Evolutionary conservation across 176 grass and related monocot species (phyloP), one percentile per base, ranked within the genome.

Genomic region (Elymus sibiricus): DNA sequence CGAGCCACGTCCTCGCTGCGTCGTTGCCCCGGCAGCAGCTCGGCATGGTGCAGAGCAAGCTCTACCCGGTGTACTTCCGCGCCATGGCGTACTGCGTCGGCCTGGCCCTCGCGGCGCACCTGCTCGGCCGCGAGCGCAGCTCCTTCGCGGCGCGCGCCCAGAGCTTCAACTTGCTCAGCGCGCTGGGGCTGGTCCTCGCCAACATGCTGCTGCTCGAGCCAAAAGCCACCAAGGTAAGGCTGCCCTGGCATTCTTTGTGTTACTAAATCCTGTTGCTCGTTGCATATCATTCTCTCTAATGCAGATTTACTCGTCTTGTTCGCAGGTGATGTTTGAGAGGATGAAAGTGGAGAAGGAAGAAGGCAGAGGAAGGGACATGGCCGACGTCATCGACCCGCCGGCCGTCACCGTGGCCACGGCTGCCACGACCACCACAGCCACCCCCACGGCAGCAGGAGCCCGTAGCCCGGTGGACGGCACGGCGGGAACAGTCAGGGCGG

Each of bases 341-440:
- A 94, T 95, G 86, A 98, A 95, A 28, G 40, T 92, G 46, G 91
- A 94, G 82, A 98, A 98, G 86, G 96, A 95, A 83, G 96, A 95
- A 92, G 90, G 96, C 22, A 89, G 93, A 83, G 96, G 96, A 1
- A 81, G 74, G 14, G 91, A 95, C 88, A 84, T 94, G 79, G 64
- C 82, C 1, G 93, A 95, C 69, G 80, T 88, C 75, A 79, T 92
- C 15, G 81, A 82, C 25, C 80, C 70, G 9, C 72, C 81, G 24
- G 68, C n/a, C 1, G 81, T 70, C n/a, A 80, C 78, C 29, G 35
- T 68, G 10, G 32, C 75, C 26, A 63, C 79, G 39, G 16, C 32
- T 39, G 63, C 70, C 8, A 47, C 42, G 5, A 22, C 32, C 38
- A 71, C 93, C 25, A 71, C 90, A 0, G 80, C 88, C 14, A 70